Evolutionary conservation across 2,329 filamentous ascomycete species (phyloP), one percentile per base, ranked within the genome.

Genomic region (Paecilomyces formosus): DNA sequence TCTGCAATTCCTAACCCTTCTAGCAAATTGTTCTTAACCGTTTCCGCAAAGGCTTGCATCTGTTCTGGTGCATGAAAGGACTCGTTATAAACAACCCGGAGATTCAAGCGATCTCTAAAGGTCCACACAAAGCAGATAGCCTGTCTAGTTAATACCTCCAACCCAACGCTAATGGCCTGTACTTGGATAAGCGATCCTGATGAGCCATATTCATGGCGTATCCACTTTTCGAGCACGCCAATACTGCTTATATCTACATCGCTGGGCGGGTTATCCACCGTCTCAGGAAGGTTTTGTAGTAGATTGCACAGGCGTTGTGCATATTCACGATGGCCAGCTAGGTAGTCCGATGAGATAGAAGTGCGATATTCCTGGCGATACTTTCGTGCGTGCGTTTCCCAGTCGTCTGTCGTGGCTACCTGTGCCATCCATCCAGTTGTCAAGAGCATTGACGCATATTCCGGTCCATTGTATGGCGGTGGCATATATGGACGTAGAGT

Each of bases 81-180:
- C 56, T 70, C 65, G 30, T 75, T 73, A 60, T 70, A 74, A 18
- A 69, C 68, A 21, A 63, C 65, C 21, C 66, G 66, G 30, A 74
- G 57, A 33, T 63, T 70, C 55, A 74, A 57, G 60, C 67, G 63
- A 50, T 71, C 65, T 6, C 68, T 61, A 33, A 74, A 74, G 0
- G 68, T 72, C 68, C 68, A 74, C 21, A 72, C 62, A 62, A 62
- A 67, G 60, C 63, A 65, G 6, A 57, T 62, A 54, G 61, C 57
- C 58, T 72, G 67, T 22, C 70, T 63, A 0, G 67, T 65, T 30
- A 72, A 61, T 52, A 67, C 69, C 58, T 74, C 69, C 21, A 73
- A 66, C 0, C 72, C 70, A 12, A 71, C 54, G 50, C 67, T 66
- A 2, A 69, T 60, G 28, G 64, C 63, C 33, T 55, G 60, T 53